Conservation (phyloP, 2,329 filamentous ascomycete genomes). For the Byssochlamys sp. region DNA sequence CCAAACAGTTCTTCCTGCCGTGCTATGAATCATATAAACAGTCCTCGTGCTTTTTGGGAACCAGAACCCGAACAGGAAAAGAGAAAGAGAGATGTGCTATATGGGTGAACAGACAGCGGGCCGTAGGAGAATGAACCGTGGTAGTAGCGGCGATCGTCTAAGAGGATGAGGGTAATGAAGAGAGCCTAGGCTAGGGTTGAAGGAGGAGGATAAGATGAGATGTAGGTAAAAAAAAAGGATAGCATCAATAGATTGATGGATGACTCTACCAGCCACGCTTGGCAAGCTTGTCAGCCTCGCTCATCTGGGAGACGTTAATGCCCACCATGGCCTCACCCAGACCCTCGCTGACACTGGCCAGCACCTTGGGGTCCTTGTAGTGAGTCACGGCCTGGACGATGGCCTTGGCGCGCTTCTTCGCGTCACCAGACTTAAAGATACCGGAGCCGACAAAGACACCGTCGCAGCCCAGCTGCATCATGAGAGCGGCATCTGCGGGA, state of each 20-base stretch:
- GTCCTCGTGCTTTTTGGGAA: not conserved
- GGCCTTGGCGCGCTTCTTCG: constrained; percentile 78
- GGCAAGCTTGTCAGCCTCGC: constrained; percentile 70
- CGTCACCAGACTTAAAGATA: constrained; percentile 94
- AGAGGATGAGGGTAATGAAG: not conserved
- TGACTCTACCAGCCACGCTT: constrained; percentile 65
- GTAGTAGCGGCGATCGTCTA: not conserved
- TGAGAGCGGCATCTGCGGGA: constrained; percentile 86
- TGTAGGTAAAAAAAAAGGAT: not conserved
- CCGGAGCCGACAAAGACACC: constrained; percentile 94
- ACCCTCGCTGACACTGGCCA: constrained; percentile 78
- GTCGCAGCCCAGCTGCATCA: constrained; percentile 99
- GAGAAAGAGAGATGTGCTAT: not conserved
- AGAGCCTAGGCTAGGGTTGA: not conserved
- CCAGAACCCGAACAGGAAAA: not conserved
- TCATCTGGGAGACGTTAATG: constrained; percentile 74
- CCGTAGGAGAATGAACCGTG: not conserved
- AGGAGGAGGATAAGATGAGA: not conserved
- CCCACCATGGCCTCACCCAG: constrained; percentile 98
- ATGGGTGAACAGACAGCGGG: not conserved
- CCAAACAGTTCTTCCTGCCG: not conserved
- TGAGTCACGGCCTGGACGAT: constrained; percentile 93
- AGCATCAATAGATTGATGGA: not conserved
- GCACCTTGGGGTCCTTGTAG: constrained; percentile 71
- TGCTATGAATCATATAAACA: not conserved